Conservation (phyloP, 176 grass and related monocot species). For the Puccinellia tenuiflora region DNA sequence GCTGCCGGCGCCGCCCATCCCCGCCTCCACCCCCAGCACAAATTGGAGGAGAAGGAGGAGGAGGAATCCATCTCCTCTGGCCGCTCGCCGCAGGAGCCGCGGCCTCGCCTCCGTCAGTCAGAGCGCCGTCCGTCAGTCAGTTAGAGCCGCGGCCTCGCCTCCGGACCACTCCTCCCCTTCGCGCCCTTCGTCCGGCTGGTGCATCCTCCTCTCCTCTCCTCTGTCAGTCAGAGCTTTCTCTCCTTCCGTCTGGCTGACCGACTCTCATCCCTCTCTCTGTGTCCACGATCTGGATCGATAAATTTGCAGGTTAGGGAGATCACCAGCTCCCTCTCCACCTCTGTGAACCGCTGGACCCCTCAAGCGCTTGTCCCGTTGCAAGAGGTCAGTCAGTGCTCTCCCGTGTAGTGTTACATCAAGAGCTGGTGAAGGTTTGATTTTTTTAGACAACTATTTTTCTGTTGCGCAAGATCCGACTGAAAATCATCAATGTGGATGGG, state of each 20-base stretch:
- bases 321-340: background rate
- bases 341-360: slow-evolving; percentile 14
- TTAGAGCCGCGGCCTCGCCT: no score
- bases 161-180: slow-evolving; percentile 40
- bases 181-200: slow-evolving; percentile 56
- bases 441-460: background rate
- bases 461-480: background rate
- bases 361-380: slow-evolving; percentile 20
- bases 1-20: no score
- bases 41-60: no score
- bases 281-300: background rate
- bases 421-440: background rate
- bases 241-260: background rate
- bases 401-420: background rate
- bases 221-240: background rate
- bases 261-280: background rate
- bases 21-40: no score
- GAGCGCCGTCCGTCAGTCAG: no score
- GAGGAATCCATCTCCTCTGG: no score
- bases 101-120: no score
- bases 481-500: background rate
- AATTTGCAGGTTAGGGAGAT: slow-evolving; percentile 66
- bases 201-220: background rate
- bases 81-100: no score
- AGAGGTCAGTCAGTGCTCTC: slow-evolving; percentile 18